A percentile compares a stretch with the other conserved stretches of the same genome.
phyloP scores from a whole-genome alignment of 768 basidiomycete genomes.

The Coprinopsis sp. region DNA sequence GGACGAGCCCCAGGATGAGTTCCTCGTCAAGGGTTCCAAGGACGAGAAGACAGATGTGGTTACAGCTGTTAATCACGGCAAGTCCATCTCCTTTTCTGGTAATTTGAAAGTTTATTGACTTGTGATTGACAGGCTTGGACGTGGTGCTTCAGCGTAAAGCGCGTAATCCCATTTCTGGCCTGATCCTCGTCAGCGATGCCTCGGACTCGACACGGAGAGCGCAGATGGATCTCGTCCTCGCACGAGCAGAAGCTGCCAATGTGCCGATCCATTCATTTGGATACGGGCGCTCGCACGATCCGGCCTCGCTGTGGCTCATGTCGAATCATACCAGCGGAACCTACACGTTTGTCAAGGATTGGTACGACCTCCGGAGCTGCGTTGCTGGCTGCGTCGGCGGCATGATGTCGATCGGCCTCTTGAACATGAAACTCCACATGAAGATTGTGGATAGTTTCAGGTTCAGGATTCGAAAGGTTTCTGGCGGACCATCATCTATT shows the following conservation, averaged over 20 bases:
- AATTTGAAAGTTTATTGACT: not conserved
- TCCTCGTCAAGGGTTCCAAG: slow-evolving; percentile 66
- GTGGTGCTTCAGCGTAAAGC: slow-evolving; percentile 91
- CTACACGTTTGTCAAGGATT: slow-evolving; percentile 97
- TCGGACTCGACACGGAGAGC: slow-evolving; percentile 88
- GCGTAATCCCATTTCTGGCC: slow-evolving; percentile 85
- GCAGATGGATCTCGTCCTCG: slow-evolving; percentile 97
- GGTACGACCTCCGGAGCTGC: slow-evolving; percentile 91
- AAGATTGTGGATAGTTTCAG: slow-evolving; percentile 85
- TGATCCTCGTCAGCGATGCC: slow-evolving; percentile 91
- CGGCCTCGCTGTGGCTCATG: slow-evolving; percentile 97
- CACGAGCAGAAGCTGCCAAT: slow-evolving; percentile 93
- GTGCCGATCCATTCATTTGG: slow-evolving; percentile 97
- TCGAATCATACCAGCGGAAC: slow-evolving; percentile 97
- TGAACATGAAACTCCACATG: slow-evolving; percentile 94
- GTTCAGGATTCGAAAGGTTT: slow-evolving; percentile 93
- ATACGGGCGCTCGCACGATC: slow-evolving; percentile 95
- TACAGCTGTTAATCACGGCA: slow-evolving; percentile 95
- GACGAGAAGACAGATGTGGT: slow-evolving; percentile 98
- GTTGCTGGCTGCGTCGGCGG: slow-evolving; percentile 94
- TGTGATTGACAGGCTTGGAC: slow-evolving; percentile 62
- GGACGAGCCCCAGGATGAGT: slow-evolving; percentile 42
- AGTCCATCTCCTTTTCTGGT: slow-evolving; percentile 11
- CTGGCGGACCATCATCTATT: slow-evolving; percentile 83
- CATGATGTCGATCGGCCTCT: slow-evolving; percentile 91